Evolutionary conservation across 108 stramenopile species (phyloP), one percentile per base, ranked within the genome.

Genomic region (Cyclostephanos invisitatus): DNA sequence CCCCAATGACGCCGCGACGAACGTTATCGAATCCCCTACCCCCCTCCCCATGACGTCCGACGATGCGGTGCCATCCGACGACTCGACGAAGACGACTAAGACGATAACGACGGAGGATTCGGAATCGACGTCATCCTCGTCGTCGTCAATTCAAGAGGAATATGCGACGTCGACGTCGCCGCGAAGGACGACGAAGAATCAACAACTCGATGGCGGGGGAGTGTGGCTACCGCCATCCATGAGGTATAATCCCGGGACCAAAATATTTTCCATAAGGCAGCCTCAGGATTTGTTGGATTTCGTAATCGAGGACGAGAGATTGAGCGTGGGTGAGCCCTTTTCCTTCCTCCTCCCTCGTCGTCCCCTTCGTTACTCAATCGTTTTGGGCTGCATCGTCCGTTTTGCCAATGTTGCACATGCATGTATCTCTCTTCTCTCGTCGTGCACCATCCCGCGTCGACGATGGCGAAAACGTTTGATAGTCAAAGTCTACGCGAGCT

Each of bases 271-370:
- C 3, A 79, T 79, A 47, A 56, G 48, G 37, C 66, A 79, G 51
- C 78, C 78, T 27, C 80, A 81, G 64, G 80, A 81, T 35, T 72
- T 81, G 27, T 62, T 81, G 56, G 80, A 81, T 62, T 81, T 81
- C 67, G 75, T 81, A 9, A 77, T 77, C 59, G 46, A 76, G 70
- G 80, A 81, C 35, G 80, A 81, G 47, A 56, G 75, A 51, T 67
- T 81, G 64, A 72, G 74, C 36, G 59, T 81, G 29, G 70, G 70
- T 73, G 55, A 64, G 77, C 32, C 24, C 32, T 25, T 56, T 58
- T 28, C 32, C 7, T 8, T 9, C n/a, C n/a, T n/a, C n/a, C n/a
- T n/a, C n/a, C n/a, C n/a, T n/a, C n/a, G n/a, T n/a, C n/a, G n/a
- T n/a, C n/a, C n/a, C n/a, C n/a, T n/a, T n/a, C n/a, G n/a, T n/a